These are phyloP conservation scores for Aspergillus hiratsukae DNA, from an alignment of 2,329 filamentous ascomycete genomes.

Conservation along the genomic window DNA sequence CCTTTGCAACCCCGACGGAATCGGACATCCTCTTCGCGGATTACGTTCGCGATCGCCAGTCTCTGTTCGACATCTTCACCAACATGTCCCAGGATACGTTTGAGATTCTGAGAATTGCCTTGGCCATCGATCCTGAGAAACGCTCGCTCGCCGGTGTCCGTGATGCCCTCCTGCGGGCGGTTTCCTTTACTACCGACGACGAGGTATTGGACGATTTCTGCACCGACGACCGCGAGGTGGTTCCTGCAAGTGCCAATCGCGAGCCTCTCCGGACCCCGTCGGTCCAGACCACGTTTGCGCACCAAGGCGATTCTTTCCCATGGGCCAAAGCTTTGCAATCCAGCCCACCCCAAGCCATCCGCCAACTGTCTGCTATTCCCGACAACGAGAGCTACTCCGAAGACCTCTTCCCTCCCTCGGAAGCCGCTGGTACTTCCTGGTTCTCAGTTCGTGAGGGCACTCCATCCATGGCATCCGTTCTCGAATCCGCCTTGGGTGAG, in stretches of 20 bases:
- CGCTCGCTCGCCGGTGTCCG: constrained; percentile 76
- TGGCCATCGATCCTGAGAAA: constrained; percentile 86
- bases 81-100: constrained; percentile 98
- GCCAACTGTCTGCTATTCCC: constrained; percentile 82
- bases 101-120: constrained; percentile 83
- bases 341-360: constrained; percentile 64
- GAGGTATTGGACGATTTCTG: constrained; percentile 93
- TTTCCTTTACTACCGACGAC: constrained; percentile 91
- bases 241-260: constrained; percentile 79
- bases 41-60: constrained; percentile 89
- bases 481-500: constrained; percentile 74
- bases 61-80: constrained; percentile 94
- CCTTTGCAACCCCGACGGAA: constrained; percentile 84
- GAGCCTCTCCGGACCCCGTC: constrained; percentile 95
- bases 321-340: constrained; percentile 89
- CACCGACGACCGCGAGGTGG: constrained; percentile 68
- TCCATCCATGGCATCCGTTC: constrained; percentile 75
- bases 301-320: constrained; percentile 75
- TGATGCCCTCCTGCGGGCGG: constrained; percentile 69
- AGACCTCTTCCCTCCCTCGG: constrained; percentile 78
- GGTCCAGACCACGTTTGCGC: constrained; percentile 78
- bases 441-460: constrained; percentile 72
- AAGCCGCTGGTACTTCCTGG: constrained; percentile 63
- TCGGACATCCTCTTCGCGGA: constrained; percentile 91
- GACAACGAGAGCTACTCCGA: constrained; percentile 74